Base-by-base conservation (phyloP, 768 basidiomycete genomes). In the Cyclocybe aegerita region DNA sequence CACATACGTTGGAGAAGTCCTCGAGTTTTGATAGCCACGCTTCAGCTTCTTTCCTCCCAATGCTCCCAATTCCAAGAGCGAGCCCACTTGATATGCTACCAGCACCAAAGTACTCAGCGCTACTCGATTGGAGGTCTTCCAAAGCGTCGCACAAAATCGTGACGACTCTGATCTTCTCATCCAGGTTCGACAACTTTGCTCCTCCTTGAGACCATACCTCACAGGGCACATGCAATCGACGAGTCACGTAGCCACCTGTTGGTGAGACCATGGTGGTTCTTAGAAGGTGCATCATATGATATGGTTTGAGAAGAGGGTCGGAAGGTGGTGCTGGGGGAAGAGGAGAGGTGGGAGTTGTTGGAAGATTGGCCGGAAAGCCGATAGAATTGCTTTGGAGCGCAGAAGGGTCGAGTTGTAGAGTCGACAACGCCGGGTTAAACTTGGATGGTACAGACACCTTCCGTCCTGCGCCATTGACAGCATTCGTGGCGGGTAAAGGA, bases 151-250 rank as follows among this genome's bases (percentile, higher is more conserved):
- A 83, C 16, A 96, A 71, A 44, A 92, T 82, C 50, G 86, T 85
- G 36, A 96, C 84, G 47, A 91, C 88, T 35, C 89, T 83, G 38
- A 93, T 83, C 70, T 97, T 95, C 60, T 94, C 91, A 43, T 83
- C 79, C 32, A 93, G 62, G 61, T 90, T 93, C 33, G 75, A 72
- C 43, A 97, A 78, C 65, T 93, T 94, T 30, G 88, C 90, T 37
- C 93, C 92, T 29, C 88, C 88, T 64, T 92, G 89, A 39, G 90
- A 88, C 93, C 93, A 96, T 16, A 94, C 88, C 62, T 91, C 90
- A 48, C 83, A 82, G 10, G 93, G 92, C 29, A 96, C 88, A 66
- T 93, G 93, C 57, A 96, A 68, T 40, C 87, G 81, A 40, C 85
- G 86, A 11, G 91, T 93, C 49, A 96, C 74, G 65, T 94, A 95